These are phyloP conservation scores for Eremothecium cymbalariae DNA, from an alignment of 1,139 yeast species.

Conservation along the genomic window DNA sequence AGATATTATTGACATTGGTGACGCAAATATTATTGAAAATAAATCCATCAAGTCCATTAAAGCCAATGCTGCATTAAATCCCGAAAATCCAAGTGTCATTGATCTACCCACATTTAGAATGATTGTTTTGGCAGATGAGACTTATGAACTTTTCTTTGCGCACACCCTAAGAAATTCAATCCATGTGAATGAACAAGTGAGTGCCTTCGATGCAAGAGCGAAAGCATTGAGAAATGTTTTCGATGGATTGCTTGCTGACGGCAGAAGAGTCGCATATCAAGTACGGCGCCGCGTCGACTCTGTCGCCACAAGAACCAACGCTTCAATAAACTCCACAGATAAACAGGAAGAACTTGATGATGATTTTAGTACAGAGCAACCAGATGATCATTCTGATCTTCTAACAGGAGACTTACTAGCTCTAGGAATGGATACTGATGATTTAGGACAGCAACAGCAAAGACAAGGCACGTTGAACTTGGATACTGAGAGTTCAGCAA, in stretches of 20 bases:
- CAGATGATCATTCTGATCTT: conserved; percentile 19
- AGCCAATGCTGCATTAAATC: conserved; percentile 76
- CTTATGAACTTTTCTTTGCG: conserved; percentile 77
- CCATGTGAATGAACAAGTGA: conserved; percentile 53
- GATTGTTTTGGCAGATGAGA: conserved; percentile 91
- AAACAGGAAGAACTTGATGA: conserved; percentile 25
- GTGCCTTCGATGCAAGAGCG: conserved; percentile 40
- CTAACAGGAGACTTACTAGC: conserved; percentile 18
- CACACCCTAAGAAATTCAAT: conserved; percentile 57
- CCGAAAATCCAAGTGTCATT: conserved; percentile 63
- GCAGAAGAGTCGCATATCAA: conserved; percentile 79
- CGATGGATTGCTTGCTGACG: conserved; percentile 87
- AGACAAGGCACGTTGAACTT: conserved; percentile 9
- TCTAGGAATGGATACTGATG: conserved; percentile 13
- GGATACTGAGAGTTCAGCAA: conserved; percentile 3
- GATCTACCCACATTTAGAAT: conserved; percentile 87
- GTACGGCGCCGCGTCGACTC: conserved; percentile 79
- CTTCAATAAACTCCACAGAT: conserved; percentile 5
- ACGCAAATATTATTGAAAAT: no score
- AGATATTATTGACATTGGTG: no score
- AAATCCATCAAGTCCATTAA: conserved; percentile 38
- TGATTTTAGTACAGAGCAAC: conserved; percentile 22
- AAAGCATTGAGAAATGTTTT: conserved; percentile 78
- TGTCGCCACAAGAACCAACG: conserved; percentile 28
- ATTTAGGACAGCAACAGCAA: conserved; percentile 11